A percentile compares a stretch with the other conserved stretches of the same genome.
Conservation (phyloP, 1,284 basidiomycete species). For the Leccinum subrobustum region DNA sequence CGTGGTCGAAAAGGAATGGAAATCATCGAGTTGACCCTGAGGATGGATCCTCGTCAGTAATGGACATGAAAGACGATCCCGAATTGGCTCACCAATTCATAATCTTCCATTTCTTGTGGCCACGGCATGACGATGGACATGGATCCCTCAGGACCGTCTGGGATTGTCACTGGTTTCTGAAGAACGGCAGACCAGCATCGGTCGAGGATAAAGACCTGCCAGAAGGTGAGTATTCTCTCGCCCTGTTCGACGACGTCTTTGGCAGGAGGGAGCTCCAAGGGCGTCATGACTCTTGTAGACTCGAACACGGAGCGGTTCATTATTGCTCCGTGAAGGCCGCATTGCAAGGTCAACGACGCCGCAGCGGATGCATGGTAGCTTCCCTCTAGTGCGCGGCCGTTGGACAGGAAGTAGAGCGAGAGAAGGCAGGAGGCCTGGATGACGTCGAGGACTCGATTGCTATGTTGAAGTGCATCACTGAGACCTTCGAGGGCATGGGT, state of each 20-base stretch:
- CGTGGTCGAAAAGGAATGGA: constrained; percentile 54
- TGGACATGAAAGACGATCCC: constrained; percentile 3
- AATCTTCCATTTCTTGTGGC: constrained; percentile 60
- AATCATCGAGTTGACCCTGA: constrained; percentile 57
- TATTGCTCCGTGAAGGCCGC: constrained; percentile 54
- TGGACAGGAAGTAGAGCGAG: constrained; percentile 70
- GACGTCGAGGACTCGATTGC: constrained; percentile 59
- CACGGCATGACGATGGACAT: constrained; percentile 62
- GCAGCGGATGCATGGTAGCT: constrained; percentile 71
- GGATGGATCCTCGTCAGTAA: constrained; percentile 14
- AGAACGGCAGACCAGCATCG: constrained; percentile 64
- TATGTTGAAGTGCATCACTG: constrained; percentile 55
- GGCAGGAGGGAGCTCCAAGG: constrained; percentile 48
- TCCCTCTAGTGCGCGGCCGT: constrained; percentile 69
- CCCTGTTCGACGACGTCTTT: too few species aligned
- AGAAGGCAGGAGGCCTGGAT: constrained; percentile 73
- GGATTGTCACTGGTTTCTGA: constrained; percentile 53
- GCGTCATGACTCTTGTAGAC: constrained; percentile 35
- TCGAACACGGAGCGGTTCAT: constrained; percentile 40
- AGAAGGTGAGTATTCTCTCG: too few species aligned
- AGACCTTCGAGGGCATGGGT: constrained; percentile 56
- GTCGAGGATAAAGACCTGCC: constrained; percentile 58
- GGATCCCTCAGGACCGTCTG: constrained; percentile 45
- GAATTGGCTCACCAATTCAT: constrained; percentile 47
- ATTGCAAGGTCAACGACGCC: constrained; percentile 63